Evolutionary conservation across 176 grass and related monocot genomes (phyloP), one percentile per base, ranked within the genome.

Genomic region (Olyra latifolia): DNA sequence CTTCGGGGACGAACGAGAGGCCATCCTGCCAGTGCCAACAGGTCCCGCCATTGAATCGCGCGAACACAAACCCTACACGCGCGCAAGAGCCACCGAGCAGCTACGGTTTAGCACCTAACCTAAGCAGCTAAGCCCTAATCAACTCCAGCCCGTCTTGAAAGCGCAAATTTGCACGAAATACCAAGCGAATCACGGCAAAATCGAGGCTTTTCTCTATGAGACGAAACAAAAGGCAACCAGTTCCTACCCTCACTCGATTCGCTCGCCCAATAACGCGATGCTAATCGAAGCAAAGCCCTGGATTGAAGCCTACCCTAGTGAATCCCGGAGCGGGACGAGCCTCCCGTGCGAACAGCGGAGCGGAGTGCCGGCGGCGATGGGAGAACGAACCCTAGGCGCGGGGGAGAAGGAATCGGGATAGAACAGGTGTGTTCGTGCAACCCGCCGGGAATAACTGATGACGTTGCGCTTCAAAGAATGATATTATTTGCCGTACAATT

Each of bases 31-130:
- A 20, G 52, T n/a, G 74, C 69, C 66, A 6, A 64, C 82, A 76
- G 87, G 72, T 79, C 75, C 76, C 86, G 76, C 83, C 91, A 94
- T 94, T 32, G 70, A 69, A 49, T 23, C 43, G 3, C 50, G 12
- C 52, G 12, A 11, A 56, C 41, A 12, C 30, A 46, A 15, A 72
- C 54, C 62, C 27, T 17, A 63, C 47, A 52, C 48, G 23, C 16
- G 14, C 11, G 28, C 42, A 27, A 14, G 3, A 12, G 35, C 35
- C 15, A 32, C 5, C 71, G 53, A 54, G 29, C 25, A 11, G 68
- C 68, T 8, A 10, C 8, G 23, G 1, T 20, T 57, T 6, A 59
- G 35, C 60, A 17, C 75, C 75, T 38, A 20, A 38, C 8, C 35
- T 24, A 30, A 69, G 50, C 78, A 70, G 39, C 15, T 44, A 30